A percentile compares a stretch with the other conserved stretches of the same genome.
phyloP scores from a whole-genome alignment of 2,329 filamentous ascomycete genomes.

The Cytospora mali region DNA sequence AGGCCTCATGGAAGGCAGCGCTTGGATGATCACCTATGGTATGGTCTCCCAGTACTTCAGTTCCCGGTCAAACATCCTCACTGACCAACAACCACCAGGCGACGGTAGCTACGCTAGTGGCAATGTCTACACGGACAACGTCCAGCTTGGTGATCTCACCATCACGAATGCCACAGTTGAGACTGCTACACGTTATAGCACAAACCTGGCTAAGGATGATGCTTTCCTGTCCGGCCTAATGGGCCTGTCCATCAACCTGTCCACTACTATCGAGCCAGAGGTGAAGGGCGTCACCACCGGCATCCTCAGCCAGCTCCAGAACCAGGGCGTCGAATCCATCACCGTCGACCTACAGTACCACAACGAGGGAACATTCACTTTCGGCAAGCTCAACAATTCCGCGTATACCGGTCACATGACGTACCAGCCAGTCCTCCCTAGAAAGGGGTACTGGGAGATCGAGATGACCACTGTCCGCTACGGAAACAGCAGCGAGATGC shows the following conservation, averaged over 20 bases:
- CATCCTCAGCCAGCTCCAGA: constrained; percentile 48
- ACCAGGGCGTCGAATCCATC: constrained; percentile 46
- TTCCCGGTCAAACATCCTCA: background rate
- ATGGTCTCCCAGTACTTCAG: constrained; percentile 40
- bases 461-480: constrained; percentile 41
- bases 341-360: constrained; percentile 53
- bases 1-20: constrained; percentile 41
- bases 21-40: constrained; percentile 55
- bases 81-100: constrained; percentile 36
- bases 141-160: constrained; percentile 48
- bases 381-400: constrained; percentile 50
- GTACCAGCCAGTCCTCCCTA: constrained; percentile 52
- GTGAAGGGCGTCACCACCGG: constrained; percentile 50
- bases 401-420: constrained; percentile 45
- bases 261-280: constrained; percentile 47
- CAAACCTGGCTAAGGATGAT: constrained; percentile 45
- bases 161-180: constrained; percentile 52
- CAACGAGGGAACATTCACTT: constrained; percentile 52
- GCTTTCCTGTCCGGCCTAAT: constrained; percentile 52
- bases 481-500: constrained; percentile 37
- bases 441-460: constrained; percentile 51
- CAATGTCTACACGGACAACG: constrained; percentile 53
- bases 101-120: constrained; percentile 50
- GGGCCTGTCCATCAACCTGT: constrained; percentile 52
- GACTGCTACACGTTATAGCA: constrained; percentile 48